phyloP scores from a whole-genome alignment of 768 basidiomycete species.

The Cystobasidium ongulense region DNA sequence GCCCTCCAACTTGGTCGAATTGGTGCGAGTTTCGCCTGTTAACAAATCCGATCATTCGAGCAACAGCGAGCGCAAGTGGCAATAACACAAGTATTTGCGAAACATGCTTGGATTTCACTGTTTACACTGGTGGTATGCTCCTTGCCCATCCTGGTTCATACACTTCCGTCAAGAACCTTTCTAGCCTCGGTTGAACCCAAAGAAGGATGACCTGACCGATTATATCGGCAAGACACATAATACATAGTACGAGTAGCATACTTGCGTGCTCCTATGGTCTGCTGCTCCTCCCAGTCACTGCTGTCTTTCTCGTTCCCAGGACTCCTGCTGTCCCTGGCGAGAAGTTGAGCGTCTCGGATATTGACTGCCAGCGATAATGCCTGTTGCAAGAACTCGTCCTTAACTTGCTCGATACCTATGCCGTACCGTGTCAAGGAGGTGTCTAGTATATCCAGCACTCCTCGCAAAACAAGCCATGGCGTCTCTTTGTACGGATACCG shows the following conservation, averaged over 20 bases:
- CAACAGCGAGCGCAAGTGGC: background rate
- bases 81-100: background rate
- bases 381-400: background rate
- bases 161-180: background rate
- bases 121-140: background rate
- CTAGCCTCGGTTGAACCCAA: background rate
- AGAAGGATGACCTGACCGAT: background rate
- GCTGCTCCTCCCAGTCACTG: background rate
- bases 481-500: conserved; percentile 25
- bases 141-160: background rate
- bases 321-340: too few species aligned
- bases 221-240: background rate
- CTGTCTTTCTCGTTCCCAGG: background rate
- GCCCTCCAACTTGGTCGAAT: background rate
- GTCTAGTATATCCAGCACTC: background rate
- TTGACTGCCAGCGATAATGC: background rate
- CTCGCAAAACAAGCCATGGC: conserved; percentile 27
- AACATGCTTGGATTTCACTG: background rate
- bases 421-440: too few species aligned
- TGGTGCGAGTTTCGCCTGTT: too few species aligned
- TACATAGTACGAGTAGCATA: background rate
- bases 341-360: too few species aligned
- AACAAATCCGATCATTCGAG: background rate
- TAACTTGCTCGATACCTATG: background rate
- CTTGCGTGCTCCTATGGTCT: background rate